Evolutionary conservation across 176 grass and related monocot species (phyloP).

Genomic region (Triticum timopheevii): DNA sequence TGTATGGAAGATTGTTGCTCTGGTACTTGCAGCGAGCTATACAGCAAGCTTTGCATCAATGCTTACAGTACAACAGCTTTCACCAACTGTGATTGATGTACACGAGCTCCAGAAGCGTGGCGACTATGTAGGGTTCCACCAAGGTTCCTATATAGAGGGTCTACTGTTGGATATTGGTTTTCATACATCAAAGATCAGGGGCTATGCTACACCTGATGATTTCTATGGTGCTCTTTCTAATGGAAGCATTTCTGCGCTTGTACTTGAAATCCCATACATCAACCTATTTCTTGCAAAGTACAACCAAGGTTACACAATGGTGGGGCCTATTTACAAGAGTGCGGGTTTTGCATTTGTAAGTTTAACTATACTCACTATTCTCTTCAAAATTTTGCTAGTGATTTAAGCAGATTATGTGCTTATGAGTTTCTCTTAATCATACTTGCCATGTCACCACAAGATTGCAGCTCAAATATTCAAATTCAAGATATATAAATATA

Average conservation of each 20-base stretch:
- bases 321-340: slow-evolving; percentile 44
- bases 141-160: slow-evolving; percentile 20
- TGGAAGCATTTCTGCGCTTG: slow-evolving; percentile 32
- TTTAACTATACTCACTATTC: not conserved
- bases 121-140: slow-evolving; percentile 32
- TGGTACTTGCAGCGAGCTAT: slow-evolving; percentile 50
- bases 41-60: slow-evolving; percentile 58
- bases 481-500: no score
- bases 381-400: not conserved
- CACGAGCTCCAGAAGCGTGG: slow-evolving; percentile 38
- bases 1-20: slow-evolving; percentile 37
- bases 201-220: slow-evolving; percentile 17
- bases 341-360: slow-evolving; percentile 38
- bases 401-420: no score
- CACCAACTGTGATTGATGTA: slow-evolving; percentile 36
- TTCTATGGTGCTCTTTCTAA: slow-evolving; percentile 23
- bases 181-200: slow-evolving; percentile 26
- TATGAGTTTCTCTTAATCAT: no score
- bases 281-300: slow-evolving; percentile 46
- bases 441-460: no score
- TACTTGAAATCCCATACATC: slow-evolving; percentile 42
- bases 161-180: slow-evolving; percentile 23
- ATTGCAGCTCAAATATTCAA: no score
- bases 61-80: slow-evolving; percentile 52
- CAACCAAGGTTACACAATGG: slow-evolving; percentile 31